Evolutionary conservation across 2,329 filamentous ascomycete genomes (phyloP), one percentile per base, ranked within the genome.

Genomic region (Clarireedia paspali): DNA sequence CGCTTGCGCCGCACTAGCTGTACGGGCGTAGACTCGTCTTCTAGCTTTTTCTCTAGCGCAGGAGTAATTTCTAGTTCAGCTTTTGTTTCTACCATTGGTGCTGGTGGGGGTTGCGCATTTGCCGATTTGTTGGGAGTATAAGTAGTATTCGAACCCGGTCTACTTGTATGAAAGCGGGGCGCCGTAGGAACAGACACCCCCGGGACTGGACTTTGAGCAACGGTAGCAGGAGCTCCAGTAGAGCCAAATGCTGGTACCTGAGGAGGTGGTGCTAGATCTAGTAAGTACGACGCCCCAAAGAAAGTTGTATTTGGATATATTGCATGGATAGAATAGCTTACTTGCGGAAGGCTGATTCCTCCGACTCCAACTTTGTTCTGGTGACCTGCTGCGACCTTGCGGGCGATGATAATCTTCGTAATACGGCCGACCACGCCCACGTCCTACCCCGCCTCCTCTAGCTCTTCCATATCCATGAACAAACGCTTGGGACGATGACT

Each of bases 241-340:
- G 73, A 75, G 27, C 75, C 75, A 66, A 81, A 82, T n/a, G 78
- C 77, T 26, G 79, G 79, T 14, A 82, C 77, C 52, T 74, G 72
- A 15, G 75, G 75, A 26, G 77, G 77, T 59, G 78, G 76, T 27
- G 77, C 47, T 59, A 24, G 4, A 39, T n/a, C 48, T 4, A 6
- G 45, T 54, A 30, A 54, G 45, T 24, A 23, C 10, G 24, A 42
- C 12, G 15, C 15, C 23, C n/a, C 12, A 14, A n/a, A 23, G 20
- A 7, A 6, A 27, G 44, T 26, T 23, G 14, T 20, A 4, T 14
- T 17, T 6, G 47, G 15, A 47, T n/a, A 49, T 2, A 9, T 9
- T 24, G 14, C 15, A 49, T 3, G 14, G 7, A 5, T 15, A 26
- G 14, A 42, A 48, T 42, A 20, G 48, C 52, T 54, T 49, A 54